Base-by-base conservation (phyloP, 768 basidiomycete species). In the Agrocybe pediades region DNA sequence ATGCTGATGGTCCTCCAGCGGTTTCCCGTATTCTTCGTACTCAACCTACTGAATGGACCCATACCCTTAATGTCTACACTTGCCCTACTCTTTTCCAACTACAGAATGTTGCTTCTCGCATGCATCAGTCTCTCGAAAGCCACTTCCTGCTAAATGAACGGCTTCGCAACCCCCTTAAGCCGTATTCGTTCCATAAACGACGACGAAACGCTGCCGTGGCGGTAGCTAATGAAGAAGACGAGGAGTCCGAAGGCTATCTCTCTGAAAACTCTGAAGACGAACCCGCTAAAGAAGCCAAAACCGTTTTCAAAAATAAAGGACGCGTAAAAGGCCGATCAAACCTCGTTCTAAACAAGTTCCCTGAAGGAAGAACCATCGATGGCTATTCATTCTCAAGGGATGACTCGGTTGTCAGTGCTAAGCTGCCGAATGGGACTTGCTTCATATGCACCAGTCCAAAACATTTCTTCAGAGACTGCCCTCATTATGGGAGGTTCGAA, bases 371-470 rank as follows among this genome's bases (percentile, higher is more conserved):
- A 23, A 45, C 49, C 13, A 19, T 39, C 15, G 25, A 50, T 25
- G 44, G 49, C 11, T 25, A 11, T 30, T 30, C 29, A 6, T 30
- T 30, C 29, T 30, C 19, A 16, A n/a, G 54, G 15, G 49, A 56
- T 36, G 49, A 56, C 23, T 51, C 54, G 2, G 40, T 45, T 2
- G 17, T 23, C 24, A 56, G 54, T 23, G 29, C 33, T 2, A 40
- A 44, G 13, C 17, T 27, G 0, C 57, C 60, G 9, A 56, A 57
- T 9, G 58, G 56, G 0, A 27, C 7, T n/a, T 64, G 63, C 44
- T 60, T 51, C 45, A 58, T 64, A 1, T 62, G 63, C 41, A 58
- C 58, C 2, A 62, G 61, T 27, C 60, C 62, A n/a, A n/a, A n/a
- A n/a, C n/a, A 62, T 24, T 41, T 59, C 30, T 42, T 41, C 3